Base-by-base conservation (phyloP, 192 early-diverging fungal genomes). In the Bifiguratus adelaidae region DNA sequence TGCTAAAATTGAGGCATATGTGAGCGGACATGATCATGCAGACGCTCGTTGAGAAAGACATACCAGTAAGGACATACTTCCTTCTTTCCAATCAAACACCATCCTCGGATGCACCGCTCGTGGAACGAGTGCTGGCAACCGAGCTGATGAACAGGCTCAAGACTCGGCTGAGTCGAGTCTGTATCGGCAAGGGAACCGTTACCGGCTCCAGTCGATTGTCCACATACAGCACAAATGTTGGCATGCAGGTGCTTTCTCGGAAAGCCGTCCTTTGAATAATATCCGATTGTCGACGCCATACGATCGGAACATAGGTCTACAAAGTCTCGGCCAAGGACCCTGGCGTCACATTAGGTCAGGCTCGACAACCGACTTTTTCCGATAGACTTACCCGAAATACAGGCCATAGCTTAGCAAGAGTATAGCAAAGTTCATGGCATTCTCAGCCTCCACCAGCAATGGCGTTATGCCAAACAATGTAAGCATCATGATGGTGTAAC, bases 51-150 rank as follows among this genome's bases (percentile, higher is more conserved):
- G 23, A 19, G 6, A 24, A 15, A 13, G 29, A 42, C 52, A 47
- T 50, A 71, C 68, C 68, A 78, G 44, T 78, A 78, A 22, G 76
- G 76, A 47, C 76, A 78, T 45, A 73, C 73, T 40, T 78, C 76
- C 46, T 73, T 78, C 48, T 78, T 78, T 34, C 76, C 76, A 40
- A 78, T 69, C 40, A 78, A 47, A 40, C 73, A 75, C 76, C 76
- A 78, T 18, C 76, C 76, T 36, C 76, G 73, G 55, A 78, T 78
- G 56, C 76, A 78, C 26, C 75, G 68, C 45, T 78, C 73, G 40
- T 78, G 76, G 44, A 78, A 78, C 20, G 66, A 64, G 41, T 78
- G 76, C 24, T 67, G 56, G 44, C 76, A 78, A 36, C 61, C 63
- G 44, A 58, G 60, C 20, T 47, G 62, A 44, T 60, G 61, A 18